A percentile compares a stretch with the other conserved stretches of the same genome.
Evolutionary conservation across 495 filamentous ascomycete species (phyloP).

Genomic region (Penicillium diatomitis): DNA sequence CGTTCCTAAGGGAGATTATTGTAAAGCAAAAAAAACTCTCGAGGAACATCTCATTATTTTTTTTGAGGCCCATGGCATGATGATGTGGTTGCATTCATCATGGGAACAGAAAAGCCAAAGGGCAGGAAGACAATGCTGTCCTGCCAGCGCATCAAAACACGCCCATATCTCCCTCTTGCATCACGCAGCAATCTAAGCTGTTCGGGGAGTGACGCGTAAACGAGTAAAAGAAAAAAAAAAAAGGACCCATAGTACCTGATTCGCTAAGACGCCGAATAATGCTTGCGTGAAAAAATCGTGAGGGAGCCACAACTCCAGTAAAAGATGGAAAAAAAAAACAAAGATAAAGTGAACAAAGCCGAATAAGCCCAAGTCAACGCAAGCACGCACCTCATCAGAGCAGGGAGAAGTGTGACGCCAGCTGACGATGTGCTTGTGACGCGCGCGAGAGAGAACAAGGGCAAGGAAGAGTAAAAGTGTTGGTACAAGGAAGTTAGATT

Average conservation of each 20-base stretch:
- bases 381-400: too few species aligned
- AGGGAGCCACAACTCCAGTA: background rate
- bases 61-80: conserved; percentile 17
- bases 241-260: conserved; percentile 20
- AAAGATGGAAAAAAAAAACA: conserved; percentile 4
- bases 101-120: conserved; percentile 13
- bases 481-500: conserved; percentile 46
- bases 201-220: conserved; percentile 14
- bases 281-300: conserved; percentile 38
- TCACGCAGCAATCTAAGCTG: conserved; percentile 45
- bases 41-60: conserved; percentile 14
- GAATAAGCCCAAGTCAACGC: too few species aligned
- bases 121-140: conserved; percentile 40
- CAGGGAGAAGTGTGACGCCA: too few species aligned
- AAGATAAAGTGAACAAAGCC: background rate
- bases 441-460: conserved; percentile 28
- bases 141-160: conserved; percentile 58
- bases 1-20: background rate
- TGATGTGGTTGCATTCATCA: conserved; percentile 9
- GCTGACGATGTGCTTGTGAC: too few species aligned
- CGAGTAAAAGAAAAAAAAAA: conserved; percentile 19
- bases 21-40: conserved; percentile 10
- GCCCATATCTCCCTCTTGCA: conserved; percentile 23
- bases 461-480: conserved; percentile 32
- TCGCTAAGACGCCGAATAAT: conserved; percentile 46